phyloP scores from a whole-genome alignment of 257 asterid genomes.

The Solanum dulcamara region DNA sequence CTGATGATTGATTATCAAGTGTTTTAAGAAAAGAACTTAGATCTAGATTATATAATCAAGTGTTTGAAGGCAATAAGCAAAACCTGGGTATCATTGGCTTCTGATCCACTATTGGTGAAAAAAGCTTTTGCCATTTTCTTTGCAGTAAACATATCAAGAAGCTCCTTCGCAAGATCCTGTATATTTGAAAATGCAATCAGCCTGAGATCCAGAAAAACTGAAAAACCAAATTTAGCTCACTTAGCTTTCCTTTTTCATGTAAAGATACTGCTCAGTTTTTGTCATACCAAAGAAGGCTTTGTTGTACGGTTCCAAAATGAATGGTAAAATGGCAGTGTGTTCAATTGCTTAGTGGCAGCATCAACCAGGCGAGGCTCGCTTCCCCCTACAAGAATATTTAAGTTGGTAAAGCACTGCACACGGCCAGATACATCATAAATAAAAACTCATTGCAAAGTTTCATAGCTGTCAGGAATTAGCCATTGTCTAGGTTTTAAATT shows the following conservation, averaged over 20 bases:
- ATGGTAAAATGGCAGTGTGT: constrained; percentile 87
- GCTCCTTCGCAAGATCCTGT: constrained; percentile 86
- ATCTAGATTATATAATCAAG: not conserved
- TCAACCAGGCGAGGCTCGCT: constrained; percentile 82
- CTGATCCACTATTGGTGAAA: constrained; percentile 94
- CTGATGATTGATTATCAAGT: not conserved
- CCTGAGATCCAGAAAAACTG: not conserved
- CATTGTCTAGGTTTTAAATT: not conserved
- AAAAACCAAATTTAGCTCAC: not conserved
- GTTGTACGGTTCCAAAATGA: constrained; percentile 98
- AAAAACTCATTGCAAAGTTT: not conserved
- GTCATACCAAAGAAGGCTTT: constrained; percentile 70
- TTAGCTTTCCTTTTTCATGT: not conserved
- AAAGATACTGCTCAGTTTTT: not conserved
- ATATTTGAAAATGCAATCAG: constrained; percentile 3
- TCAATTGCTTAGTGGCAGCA: constrained; percentile 84
- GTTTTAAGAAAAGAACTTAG: not conserved
- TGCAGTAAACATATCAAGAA: constrained; percentile 66
- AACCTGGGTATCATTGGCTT: constrained; percentile 97
- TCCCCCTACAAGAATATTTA: constrained; percentile 48
- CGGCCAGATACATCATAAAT: not conserved
- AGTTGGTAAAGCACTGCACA: not conserved
- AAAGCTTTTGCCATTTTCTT: constrained; percentile 72
- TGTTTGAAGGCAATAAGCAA: not conserved
- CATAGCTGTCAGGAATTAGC: not conserved